phyloP scores from a whole-genome alignment of 257 asterid genomes.

The Pogostemon cablin region DNA sequence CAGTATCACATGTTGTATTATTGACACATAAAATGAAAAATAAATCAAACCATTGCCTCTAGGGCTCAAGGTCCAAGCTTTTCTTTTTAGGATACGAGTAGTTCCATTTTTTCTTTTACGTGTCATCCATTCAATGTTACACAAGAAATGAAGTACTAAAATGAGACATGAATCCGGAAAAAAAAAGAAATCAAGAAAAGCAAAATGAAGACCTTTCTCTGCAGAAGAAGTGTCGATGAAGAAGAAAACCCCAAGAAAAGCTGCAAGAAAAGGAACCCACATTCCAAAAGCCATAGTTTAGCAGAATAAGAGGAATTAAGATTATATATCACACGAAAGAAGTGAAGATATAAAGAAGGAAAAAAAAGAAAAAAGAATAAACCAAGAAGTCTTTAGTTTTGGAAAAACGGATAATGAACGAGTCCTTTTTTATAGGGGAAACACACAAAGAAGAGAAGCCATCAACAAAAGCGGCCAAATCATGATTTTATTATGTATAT shows the following conservation, averaged over 20 bases:
- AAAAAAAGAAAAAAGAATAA: not conserved
- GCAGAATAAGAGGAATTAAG: not conserved
- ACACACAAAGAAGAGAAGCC: not conserved
- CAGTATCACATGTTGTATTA: no score
- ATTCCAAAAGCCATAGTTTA: slow-evolving; percentile 25
- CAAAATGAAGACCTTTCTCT: slow-evolving; percentile 34
- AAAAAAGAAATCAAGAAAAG: not conserved
- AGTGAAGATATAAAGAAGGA: not conserved
- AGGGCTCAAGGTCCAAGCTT: no score
- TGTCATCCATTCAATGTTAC: no score
- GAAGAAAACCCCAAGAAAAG: slow-evolving; percentile 40
- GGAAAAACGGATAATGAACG: slow-evolving; percentile 17
- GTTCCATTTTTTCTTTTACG: no score
- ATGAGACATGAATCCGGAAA: no score
- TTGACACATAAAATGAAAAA: no score
- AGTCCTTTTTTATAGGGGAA: slow-evolving; percentile 33
- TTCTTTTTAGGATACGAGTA: no score
- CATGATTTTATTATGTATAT: slow-evolving; percentile 12
- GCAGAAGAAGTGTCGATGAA: slow-evolving; percentile 44
- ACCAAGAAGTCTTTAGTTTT: not conserved
- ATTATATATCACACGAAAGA: not conserved
- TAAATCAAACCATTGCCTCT: no score
- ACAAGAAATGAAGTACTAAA: not conserved
- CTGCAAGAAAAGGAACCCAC: not conserved
- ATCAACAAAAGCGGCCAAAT: slow-evolving; percentile 4